These are phyloP conservation scores for Aspergillus novofumigatus DNA, from an alignment of 2,329 filamentous ascomycete species.

Conservation along the genomic window DNA sequence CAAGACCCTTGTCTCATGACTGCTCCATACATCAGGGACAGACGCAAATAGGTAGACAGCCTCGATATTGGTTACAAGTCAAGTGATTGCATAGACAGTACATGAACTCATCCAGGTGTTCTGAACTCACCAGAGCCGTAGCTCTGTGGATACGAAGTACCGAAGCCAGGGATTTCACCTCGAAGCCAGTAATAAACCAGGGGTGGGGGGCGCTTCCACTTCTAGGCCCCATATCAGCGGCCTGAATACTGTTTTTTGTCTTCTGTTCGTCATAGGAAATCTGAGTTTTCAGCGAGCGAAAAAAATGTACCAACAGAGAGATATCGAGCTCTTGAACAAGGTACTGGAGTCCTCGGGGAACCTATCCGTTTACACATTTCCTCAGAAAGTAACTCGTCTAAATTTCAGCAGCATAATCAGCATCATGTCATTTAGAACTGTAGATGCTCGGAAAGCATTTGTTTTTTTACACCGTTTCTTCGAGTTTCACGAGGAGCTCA, in stretches of 20 bases:
- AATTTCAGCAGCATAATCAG: neutral
- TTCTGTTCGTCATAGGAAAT: neutral
- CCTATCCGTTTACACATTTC: neutral
- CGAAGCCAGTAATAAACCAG: neutral
- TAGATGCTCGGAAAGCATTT: neutral
- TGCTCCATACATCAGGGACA: neutral
- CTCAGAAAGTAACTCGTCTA: neutral
- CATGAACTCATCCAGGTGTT: neutral
- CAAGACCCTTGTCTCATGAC: neutral
- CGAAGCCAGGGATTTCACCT: neutral
- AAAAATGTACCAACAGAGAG: neutral
- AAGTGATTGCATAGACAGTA: neutral
- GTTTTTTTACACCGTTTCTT: neutral
- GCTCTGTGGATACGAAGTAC: neutral
- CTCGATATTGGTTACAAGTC: too few species aligned
- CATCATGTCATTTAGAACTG: neutral
- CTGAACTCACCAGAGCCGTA: neutral
- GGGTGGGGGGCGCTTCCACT: too few species aligned
- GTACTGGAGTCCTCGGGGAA: neutral
- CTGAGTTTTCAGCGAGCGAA: neutral
- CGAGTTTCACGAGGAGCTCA: neutral
- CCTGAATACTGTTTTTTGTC: neutral
- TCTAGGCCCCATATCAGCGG: neutral
- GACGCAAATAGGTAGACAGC: neutral
- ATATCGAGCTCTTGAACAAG: neutral